phyloP scores from a whole-genome alignment of 2,329 filamentous ascomycete species.

The Kalmusia sp. region DNA sequence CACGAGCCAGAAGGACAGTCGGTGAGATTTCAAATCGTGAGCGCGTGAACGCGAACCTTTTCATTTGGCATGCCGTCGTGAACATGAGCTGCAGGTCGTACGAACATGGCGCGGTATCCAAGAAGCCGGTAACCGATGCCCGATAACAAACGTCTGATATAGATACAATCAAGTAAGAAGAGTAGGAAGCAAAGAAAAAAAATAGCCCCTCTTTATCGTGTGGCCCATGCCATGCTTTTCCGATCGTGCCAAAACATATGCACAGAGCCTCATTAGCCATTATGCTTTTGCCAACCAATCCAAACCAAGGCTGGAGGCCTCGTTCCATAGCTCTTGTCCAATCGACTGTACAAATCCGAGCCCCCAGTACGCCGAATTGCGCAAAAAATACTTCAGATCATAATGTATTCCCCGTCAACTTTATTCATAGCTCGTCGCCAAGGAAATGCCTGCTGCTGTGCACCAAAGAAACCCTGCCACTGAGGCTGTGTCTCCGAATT shows the following conservation, averaged over 20 bases:
- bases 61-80: slow-evolving; percentile 13
- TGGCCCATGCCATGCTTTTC: slow-evolving; percentile 1
- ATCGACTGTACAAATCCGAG: slow-evolving; percentile 3
- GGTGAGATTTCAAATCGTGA: slow-evolving; percentile 9
- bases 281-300: slow-evolving; percentile 21
- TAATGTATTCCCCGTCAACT: slow-evolving; percentile 59
- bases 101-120: slow-evolving; percentile 7
- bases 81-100: slow-evolving; percentile 8
- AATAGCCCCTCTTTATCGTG: slow-evolving; percentile 14
- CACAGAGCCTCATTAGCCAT: slow-evolving; percentile 17
- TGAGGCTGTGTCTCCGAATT: slow-evolving; percentile 23
- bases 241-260: slow-evolving; percentile 14
- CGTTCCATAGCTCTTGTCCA: slow-evolving; percentile 4
- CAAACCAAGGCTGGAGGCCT: background rate
- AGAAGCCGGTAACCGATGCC: slow-evolving; percentile 9
- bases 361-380: background rate
- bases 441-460: slow-evolving; percentile 48
- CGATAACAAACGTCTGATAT: slow-evolving; percentile 16
- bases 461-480: slow-evolving; percentile 29
- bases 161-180: slow-evolving; percentile 13
- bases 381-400: slow-evolving; percentile 49
- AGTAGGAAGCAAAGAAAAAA: too few species aligned
- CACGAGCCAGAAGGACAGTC: background rate
- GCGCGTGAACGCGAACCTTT: slow-evolving; percentile 8
- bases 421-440: slow-evolving; percentile 61